phyloP scores from a whole-genome alignment of 2,329 filamentous ascomycete species.

The Hansfordia pulvinata region DNA sequence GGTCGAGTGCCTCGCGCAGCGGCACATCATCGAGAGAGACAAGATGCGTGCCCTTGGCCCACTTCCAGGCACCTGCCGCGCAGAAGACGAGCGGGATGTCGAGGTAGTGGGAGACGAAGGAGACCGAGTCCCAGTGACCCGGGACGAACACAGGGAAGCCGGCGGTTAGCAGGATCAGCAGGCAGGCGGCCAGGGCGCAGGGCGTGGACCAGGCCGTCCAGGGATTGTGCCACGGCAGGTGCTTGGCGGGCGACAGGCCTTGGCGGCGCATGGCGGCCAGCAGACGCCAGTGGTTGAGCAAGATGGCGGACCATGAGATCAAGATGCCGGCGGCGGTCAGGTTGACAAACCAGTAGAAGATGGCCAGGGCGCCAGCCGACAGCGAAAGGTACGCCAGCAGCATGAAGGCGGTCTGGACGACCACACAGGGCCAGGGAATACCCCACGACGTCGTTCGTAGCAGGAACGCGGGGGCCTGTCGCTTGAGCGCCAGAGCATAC shows the following conservation, averaged over 20 bases:
- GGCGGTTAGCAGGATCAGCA: constrained; percentile 54
- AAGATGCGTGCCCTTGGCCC: constrained; percentile 46
- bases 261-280: constrained; percentile 39
- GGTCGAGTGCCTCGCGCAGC: constrained; percentile 34
- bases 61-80: constrained; percentile 51
- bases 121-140: constrained; percentile 41
- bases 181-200: constrained; percentile 42
- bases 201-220: constrained; percentile 53
- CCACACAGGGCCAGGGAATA: constrained; percentile 43
- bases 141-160: constrained; percentile 51
- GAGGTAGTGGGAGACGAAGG: constrained; percentile 48
- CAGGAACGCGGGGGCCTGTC: constrained; percentile 43
- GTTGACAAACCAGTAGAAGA: constrained; percentile 52
- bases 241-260: constrained; percentile 29
- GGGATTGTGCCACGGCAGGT: constrained; percentile 48
- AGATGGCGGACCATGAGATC: constrained; percentile 47
- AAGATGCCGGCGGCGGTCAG: constrained; percentile 49
- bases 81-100: constrained; percentile 44
- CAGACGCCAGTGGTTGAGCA: constrained; percentile 46
- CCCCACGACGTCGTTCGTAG: constrained; percentile 35
- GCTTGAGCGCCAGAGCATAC: constrained; percentile 44
- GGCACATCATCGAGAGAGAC: constrained; percentile 36
- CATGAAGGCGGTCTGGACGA: constrained; percentile 39
- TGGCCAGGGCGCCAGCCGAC: constrained; percentile 41
- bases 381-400: constrained; percentile 44